A percentile compares a stretch with the other conserved stretches of the same genome.
Conservation (phyloP, 371 early-diverging fungal genomes). For the Fennellomyces sp. region DNA sequence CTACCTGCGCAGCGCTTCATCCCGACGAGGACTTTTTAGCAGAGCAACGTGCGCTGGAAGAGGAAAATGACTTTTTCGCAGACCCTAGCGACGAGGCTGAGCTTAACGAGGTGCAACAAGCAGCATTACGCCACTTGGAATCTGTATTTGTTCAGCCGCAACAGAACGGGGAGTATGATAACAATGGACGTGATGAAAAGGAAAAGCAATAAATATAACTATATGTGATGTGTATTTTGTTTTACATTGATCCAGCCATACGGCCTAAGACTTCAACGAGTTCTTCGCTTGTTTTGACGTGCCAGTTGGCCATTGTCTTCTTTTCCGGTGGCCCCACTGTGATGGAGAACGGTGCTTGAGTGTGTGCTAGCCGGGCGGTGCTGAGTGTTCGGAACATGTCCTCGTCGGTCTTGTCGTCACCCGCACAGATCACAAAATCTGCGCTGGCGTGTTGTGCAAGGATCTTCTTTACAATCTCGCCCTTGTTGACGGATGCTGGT, state of each 20-base stretch:
- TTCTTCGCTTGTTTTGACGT: conserved; percentile 60
- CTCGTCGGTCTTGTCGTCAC: conserved; percentile 98
- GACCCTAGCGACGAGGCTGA: conserved; percentile 46
- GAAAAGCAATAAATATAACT: background rate
- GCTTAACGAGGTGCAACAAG: conserved; percentile 47
- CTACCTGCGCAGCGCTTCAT: conserved; percentile 77
- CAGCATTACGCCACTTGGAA: conserved; percentile 46
- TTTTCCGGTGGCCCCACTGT: conserved; percentile 83
- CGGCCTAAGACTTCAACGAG: conserved; percentile 32
- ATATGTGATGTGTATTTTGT: background rate
- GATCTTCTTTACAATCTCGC: conserved; percentile 91
- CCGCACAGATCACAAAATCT: conserved; percentile 92
- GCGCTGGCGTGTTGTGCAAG: conserved; percentile 58
- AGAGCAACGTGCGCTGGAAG: conserved; percentile 36
- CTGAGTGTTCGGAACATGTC: conserved; percentile 83
- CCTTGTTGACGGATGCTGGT: conserved; percentile 81
- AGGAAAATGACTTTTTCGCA: conserved; percentile 51
- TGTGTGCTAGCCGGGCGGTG: conserved; percentile 1
- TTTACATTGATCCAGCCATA: background rate
- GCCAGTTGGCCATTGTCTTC: conserved; percentile 84
- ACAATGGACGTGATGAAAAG: background rate
- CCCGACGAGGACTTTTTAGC: conserved; percentile 62
- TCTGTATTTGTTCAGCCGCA: conserved; percentile 32
- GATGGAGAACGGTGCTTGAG: conserved; percentile 47
- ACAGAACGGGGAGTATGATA: background rate